A percentile compares a stretch with the other conserved stretches of the same genome.
Conservation (phyloP, 1,284 basidiomycete species). For the Gymnopus androsaceus region DNA sequence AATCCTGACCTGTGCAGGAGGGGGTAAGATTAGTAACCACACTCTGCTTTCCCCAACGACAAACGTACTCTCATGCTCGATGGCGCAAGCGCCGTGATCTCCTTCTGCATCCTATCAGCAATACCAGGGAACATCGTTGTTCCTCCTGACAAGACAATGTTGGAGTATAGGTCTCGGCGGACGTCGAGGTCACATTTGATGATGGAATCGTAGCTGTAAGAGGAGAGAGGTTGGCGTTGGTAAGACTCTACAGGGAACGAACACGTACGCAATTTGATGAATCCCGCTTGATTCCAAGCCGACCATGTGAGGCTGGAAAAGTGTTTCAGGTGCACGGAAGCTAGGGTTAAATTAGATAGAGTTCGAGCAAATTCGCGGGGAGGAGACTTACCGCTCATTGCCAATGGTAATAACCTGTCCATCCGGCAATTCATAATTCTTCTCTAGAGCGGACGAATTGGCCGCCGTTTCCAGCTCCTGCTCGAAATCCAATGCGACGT, state of each 20-base stretch:
- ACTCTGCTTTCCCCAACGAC: too few species aligned
- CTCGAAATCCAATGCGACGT: conserved; percentile 17
- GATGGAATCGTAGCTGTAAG: conserved; percentile 63
- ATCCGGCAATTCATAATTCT: conserved; percentile 17
- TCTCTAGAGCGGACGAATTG: conserved; percentile 15
- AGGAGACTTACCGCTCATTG: conserved; percentile 15
- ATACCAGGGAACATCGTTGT: conserved; percentile 99
- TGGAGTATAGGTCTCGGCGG: conserved; percentile 89
- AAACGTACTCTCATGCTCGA: conserved; percentile 82
- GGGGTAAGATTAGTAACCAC: neutral
- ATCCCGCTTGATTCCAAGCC: conserved; percentile 94
- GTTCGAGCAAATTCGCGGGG: neutral
- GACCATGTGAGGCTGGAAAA: conserved; percentile 95
- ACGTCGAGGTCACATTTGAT: conserved; percentile 82
- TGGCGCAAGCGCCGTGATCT: conserved; percentile 86
- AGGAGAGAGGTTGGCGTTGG: neutral
- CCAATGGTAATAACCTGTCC: conserved; percentile 20
- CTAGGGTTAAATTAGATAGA: conserved; percentile 34
- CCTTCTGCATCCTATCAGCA: conserved; percentile 97
- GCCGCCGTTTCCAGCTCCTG: conserved; percentile 13
- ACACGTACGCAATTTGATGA: conserved; percentile 84
- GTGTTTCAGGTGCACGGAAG: conserved; percentile 95
- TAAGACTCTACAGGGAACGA: neutral
- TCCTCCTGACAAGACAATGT: conserved; percentile 94
- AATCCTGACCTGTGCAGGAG: conserved; percentile 12